A percentile compares a stretch with the other conserved stretches of the same genome.
These are phyloP conservation scores for Daldinia sp. DNA, from an alignment of 2,329 filamentous ascomycete species.

Conservation along the genomic window DNA sequence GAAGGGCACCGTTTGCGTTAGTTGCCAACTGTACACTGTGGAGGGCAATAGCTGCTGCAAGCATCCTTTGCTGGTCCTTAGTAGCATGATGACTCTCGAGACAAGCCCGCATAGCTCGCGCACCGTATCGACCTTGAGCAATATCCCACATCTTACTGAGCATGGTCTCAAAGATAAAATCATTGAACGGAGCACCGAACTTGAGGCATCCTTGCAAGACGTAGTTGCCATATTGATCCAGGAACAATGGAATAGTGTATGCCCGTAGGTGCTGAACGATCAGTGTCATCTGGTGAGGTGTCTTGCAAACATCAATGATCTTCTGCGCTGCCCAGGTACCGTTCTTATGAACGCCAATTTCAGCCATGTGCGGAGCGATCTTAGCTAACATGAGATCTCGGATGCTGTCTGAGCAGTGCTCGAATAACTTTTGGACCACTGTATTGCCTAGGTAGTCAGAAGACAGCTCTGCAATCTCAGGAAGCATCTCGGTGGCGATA, in stretches of 20 bases:
- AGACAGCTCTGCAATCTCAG: slow-evolving; percentile 92
- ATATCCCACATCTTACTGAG: slow-evolving; percentile 93
- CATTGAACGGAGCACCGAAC: slow-evolving; percentile 88
- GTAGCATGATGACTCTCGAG: slow-evolving; percentile 95
- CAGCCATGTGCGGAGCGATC: slow-evolving; percentile 91
- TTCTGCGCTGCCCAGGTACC: slow-evolving; percentile 99
- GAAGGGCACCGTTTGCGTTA: slow-evolving; percentile 92
- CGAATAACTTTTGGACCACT: slow-evolving; percentile 98
- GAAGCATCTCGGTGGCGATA: slow-evolving; percentile 92
- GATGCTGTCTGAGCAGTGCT: slow-evolving; percentile 90
- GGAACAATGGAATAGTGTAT: slow-evolving; percentile 90
- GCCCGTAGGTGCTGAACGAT: slow-evolving; percentile 87
- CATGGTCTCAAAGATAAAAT: slow-evolving; percentile 99
- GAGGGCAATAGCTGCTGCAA: slow-evolving; percentile 93
- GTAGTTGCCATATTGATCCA: slow-evolving; percentile 99
- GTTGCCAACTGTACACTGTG: slow-evolving; percentile 97
- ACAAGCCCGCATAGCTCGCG: slow-evolving; percentile 95
- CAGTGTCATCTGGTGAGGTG: slow-evolving; percentile 81
- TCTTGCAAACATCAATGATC: slow-evolving; percentile 97
- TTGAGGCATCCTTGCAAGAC: slow-evolving; percentile 96
- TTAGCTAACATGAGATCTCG: slow-evolving; percentile 91
- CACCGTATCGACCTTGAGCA: slow-evolving; percentile 91
- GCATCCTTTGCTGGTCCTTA: slow-evolving; percentile 94
- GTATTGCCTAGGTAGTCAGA: slow-evolving; percentile 99
- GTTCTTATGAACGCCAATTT: slow-evolving; percentile 99